Evolutionary conservation across 1,284 basidiomycete species (phyloP).

Genomic region (Ustilago crameri): DNA sequence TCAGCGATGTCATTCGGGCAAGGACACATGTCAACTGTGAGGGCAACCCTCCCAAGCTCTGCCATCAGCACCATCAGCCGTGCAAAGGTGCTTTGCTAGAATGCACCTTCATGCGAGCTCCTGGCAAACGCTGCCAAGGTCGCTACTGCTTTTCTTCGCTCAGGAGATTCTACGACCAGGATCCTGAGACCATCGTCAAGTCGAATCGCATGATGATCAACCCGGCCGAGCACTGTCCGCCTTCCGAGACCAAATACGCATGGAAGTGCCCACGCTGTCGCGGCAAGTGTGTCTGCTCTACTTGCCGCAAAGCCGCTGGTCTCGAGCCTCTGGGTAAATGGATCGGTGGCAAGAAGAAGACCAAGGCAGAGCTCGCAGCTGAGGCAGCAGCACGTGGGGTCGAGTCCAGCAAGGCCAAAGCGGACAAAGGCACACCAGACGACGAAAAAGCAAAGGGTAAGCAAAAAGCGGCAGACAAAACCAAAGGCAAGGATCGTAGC

Average conservation of each 20-base stretch:
- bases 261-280: constrained; percentile 51
- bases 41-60: constrained; percentile 24
- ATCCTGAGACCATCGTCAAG: constrained; percentile 43
- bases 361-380: background rate
- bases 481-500: constrained; percentile 18
- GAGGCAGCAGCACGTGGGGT: constrained; percentile 2
- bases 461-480: constrained; percentile 8
- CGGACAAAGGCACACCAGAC: background rate
- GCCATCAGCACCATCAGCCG: constrained; percentile 43
- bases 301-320: constrained; percentile 32
- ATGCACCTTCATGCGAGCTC: constrained; percentile 50
- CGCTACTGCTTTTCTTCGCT: constrained; percentile 44
- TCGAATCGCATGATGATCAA: constrained; percentile 47
- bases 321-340: constrained; percentile 33
- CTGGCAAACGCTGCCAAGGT: constrained; percentile 37
- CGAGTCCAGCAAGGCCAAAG: background rate
- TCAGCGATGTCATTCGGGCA: constrained; percentile 28
- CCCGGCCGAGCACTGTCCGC: constrained; percentile 36
- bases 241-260: constrained; percentile 43
- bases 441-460: background rate
- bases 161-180: constrained; percentile 39
- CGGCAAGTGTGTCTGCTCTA: constrained; percentile 34
- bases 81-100: constrained; percentile 42
- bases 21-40: constrained; percentile 38
- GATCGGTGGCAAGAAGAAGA: constrained; percentile 4